Conservation (phyloP, 2,329 filamentous ascomycete genomes). For the Penicillium sp. region DNA sequence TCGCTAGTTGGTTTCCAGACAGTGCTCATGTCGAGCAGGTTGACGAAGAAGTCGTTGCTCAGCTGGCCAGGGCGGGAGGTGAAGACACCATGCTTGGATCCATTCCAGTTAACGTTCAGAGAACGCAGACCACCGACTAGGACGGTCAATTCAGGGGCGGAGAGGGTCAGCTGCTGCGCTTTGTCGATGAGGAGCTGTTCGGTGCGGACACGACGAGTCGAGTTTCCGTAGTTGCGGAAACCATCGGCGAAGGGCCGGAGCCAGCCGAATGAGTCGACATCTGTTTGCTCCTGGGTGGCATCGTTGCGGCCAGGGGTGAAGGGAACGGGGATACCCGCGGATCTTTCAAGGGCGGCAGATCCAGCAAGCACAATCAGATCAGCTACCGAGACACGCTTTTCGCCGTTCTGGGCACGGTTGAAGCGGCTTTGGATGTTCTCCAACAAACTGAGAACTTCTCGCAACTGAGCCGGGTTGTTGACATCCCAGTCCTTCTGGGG, state of each 20-base stretch:
- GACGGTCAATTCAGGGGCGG: constrained; percentile 69
- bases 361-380: constrained; percentile 78
- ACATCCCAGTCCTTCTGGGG: constrained; percentile 71
- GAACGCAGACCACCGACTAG: constrained; percentile 71
- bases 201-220: constrained; percentile 59
- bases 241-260: constrained; percentile 71
- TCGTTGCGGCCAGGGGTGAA: constrained; percentile 73
- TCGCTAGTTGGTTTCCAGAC: constrained; percentile 60
- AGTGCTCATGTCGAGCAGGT: constrained; percentile 68
- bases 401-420: constrained; percentile 53
- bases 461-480: constrained; percentile 70
- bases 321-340: constrained; percentile 63
- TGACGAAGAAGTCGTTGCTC: constrained; percentile 80
- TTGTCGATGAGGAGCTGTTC: constrained; percentile 72
- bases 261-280: constrained; percentile 61
- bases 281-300: constrained; percentile 70
- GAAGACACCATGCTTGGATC: constrained; percentile 65
- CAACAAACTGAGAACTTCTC: constrained; percentile 60
- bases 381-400: constrained; percentile 74
- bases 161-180: constrained; percentile 68
- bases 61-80: constrained; percentile 67
- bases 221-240: constrained; percentile 76
- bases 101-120: constrained; percentile 70
- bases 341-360: constrained; percentile 69
- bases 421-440: constrained; percentile 67